Evolutionary conservation across 129 eudicot genomes (phyloP).

Genomic region (Lactuca saligna): DNA sequence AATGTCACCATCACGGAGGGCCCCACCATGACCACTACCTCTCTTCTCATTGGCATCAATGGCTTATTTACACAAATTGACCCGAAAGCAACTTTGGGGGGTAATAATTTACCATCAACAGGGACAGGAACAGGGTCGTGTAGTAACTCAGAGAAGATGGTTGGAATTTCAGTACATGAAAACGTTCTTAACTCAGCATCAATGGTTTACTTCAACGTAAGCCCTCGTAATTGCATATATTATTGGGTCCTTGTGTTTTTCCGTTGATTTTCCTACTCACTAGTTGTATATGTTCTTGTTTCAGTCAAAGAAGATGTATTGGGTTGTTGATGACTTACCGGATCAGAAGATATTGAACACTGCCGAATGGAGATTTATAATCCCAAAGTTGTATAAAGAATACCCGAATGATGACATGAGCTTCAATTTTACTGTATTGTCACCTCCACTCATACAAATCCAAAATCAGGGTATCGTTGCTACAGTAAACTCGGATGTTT

Average conservation of each 20-base stretch:
- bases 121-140: conserved; percentile 23
- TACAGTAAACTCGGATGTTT: conserved; percentile 55
- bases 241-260: not conserved
- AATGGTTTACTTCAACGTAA: conserved; percentile 65
- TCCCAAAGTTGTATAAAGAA: conserved; percentile 76
- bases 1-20: conserved; percentile 66
- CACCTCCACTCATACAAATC: conserved; percentile 59
- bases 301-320: conserved; percentile 71
- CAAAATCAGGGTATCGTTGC: conserved; percentile 42
- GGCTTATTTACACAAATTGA: conserved; percentile 59
- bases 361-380: conserved; percentile 70
- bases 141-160: conserved; percentile 59
- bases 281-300: conserved; percentile 13
- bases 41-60: conserved; percentile 61
- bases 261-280: too few relatives aligned
- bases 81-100: conserved; percentile 18
- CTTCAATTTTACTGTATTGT: conserved; percentile 59
- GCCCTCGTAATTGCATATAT: conserved; percentile 23
- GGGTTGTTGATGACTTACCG: conserved; percentile 70
- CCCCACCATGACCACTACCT: conserved; percentile 54
- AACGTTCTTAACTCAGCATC: conserved; percentile 71
- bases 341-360: conserved; percentile 89
- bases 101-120: conserved; percentile 26
- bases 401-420: conserved; percentile 75
- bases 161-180: conserved; percentile 66